Base-by-base conservation (phyloP, 805 yeast species). In the Novakomyces olei region DNA sequence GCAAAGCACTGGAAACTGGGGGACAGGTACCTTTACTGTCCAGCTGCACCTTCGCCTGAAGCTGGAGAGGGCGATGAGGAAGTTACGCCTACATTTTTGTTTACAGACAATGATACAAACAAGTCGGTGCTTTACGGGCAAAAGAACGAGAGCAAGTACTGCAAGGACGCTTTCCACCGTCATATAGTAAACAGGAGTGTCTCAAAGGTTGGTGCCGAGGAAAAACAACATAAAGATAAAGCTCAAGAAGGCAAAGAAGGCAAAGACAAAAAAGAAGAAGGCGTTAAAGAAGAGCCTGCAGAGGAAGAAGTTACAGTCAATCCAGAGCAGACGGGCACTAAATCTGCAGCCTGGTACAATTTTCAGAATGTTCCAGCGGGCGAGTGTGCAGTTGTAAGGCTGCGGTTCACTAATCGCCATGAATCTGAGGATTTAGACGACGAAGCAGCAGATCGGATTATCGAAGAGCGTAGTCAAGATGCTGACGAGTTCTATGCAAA, bases 401-500 rank as follows among this genome's bases (percentile, higher is more conserved):
- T 81, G 55, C 73, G 67, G 48, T 63, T 77, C 44, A 60, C 75
- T 15, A 59, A 59, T 37, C 45, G 38, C 14, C n/a, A 10, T 12
- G 41, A 47, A 10, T 48, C 51, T 20, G 39, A 26, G 7, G 67
- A 60, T 5, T 55, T 78, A 36, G 78, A 77, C 49, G 91, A 77
- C 50, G 72, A 68, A 40, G 69, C 59, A 31, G 72, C 79, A 42
- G 94, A 81, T 52, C 53, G 61, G 20, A 51, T 67, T 4, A 68
- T 83, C 44, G 70, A 67, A 19, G 60, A 66, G 30, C 70, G 93
- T 48, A 72, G 72, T 45, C 74, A 68, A 39, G 95, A 81, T 45
- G 94, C 94, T 8, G 93, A 83, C 45, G 83, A 80, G 33, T 81
- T 81, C 51, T 81, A 81, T 55, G 78, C 85, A 79, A 69, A 75